Percentiles rank a stretch among this genome's conserved stretches.
These are phyloP conservation scores for Pseudogymnoascus destructans DNA, from an alignment of 2,329 filamentous ascomycete genomes.

Conservation along the genomic window DNA sequence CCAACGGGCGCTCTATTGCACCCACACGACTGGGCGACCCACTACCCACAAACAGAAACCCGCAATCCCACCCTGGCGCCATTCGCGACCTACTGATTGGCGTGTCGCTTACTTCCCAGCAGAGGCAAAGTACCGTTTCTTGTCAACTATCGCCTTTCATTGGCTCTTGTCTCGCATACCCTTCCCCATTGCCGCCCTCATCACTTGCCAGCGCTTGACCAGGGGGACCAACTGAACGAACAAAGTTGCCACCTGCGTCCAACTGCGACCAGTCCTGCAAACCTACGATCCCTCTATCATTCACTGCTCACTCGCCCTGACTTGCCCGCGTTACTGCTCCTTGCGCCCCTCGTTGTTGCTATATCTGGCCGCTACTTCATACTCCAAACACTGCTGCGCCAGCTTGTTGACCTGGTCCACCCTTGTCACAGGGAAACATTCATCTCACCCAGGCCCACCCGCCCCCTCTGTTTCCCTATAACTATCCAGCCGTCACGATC, in stretches of 20 bases:
- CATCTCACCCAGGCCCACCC: neutral
- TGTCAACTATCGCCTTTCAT: neutral
- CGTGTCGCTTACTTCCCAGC: constrained; percentile 1
- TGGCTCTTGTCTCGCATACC: neutral
- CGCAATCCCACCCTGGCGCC: neutral
- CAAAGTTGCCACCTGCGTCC: neutral
- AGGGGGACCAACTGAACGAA: constrained; percentile 4
- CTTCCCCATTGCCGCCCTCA: neutral
- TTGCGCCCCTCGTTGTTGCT: neutral
- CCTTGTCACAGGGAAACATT: neutral
- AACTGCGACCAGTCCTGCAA: neutral
- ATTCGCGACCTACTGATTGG: constrained; percentile 1
- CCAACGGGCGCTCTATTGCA: constrained; percentile 4
- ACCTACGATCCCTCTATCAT: neutral
- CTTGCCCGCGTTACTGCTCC: neutral
- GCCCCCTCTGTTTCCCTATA: constrained; percentile 1
- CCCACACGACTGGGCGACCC: constrained; percentile 3
- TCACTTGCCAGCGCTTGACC: constrained; percentile 3
- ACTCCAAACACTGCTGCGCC: neutral
- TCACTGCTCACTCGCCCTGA: neutral
- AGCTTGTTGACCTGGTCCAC: neutral
- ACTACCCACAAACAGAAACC: neutral
- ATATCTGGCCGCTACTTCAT: neutral
- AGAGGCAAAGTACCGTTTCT: neutral
- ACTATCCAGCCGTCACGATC: neutral